Conservation (phyloP, 2,329 filamentous ascomycete genomes). For the Fusarium secorum region DNA sequence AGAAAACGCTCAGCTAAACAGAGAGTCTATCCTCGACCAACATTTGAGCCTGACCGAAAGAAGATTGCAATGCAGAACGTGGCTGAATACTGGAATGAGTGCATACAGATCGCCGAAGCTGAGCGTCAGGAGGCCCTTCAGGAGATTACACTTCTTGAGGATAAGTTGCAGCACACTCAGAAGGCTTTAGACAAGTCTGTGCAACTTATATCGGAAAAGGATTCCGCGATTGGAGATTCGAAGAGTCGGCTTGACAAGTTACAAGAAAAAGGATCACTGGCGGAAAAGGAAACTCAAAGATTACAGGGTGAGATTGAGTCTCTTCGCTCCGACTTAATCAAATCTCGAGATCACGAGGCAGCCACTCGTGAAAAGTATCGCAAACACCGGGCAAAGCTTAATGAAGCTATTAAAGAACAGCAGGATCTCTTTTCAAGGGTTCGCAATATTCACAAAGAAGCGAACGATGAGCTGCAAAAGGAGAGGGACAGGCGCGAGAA, state of each 20-base stretch:
- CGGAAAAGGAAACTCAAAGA: slow-evolving; percentile 37
- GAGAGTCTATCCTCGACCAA: slow-evolving; percentile 13
- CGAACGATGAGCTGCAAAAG: slow-evolving; percentile 46
- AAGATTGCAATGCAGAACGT: slow-evolving; percentile 45
- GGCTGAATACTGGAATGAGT: slow-evolving; percentile 47
- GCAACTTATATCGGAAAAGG: slow-evolving; percentile 32
- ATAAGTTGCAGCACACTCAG: slow-evolving; percentile 31
- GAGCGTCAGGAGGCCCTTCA: slow-evolving; percentile 39
- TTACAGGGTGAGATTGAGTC: slow-evolving; percentile 42
- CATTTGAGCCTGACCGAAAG: slow-evolving; percentile 38
- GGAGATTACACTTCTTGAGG: slow-evolving; percentile 42
- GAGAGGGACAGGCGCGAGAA: slow-evolving; percentile 41
- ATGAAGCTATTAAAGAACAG: slow-evolving; percentile 56
- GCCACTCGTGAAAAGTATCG: slow-evolving; percentile 47
- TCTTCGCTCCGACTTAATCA: slow-evolving; percentile 39
- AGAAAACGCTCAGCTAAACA: slow-evolving; percentile 38
- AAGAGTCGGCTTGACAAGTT: slow-evolving; percentile 39
- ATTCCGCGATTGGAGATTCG: slow-evolving; percentile 36
- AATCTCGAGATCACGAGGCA: slow-evolving; percentile 32
- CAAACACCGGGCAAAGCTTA: slow-evolving; percentile 51
- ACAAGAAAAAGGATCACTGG: slow-evolving; percentile 35
- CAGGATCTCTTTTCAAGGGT: slow-evolving; percentile 52
- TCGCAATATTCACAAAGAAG: slow-evolving; percentile 45
- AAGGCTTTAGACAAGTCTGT: slow-evolving; percentile 28
- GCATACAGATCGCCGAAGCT: slow-evolving; percentile 43